phyloP scores from a whole-genome alignment of 1,284 basidiomycete genomes.

The Cutaneotrichosporon sp. region DNA sequence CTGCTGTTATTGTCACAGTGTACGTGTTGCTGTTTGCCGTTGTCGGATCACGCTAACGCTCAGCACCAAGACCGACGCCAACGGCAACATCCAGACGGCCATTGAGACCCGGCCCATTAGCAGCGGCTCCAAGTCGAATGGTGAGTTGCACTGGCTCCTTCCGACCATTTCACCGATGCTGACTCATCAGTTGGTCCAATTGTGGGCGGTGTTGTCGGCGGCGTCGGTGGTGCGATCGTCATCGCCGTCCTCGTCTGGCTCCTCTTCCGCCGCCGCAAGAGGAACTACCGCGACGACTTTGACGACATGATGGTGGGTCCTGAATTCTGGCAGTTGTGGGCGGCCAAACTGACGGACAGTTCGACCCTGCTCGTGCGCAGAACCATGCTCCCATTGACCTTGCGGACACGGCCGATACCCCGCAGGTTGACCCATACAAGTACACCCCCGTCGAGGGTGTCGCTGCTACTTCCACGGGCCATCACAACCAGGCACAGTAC shows the following conservation, averaged over 20 bases:
- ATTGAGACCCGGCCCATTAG: not conserved
- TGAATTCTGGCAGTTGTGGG: not conserved
- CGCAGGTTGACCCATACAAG: conserved; percentile 48
- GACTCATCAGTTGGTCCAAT: conserved; percentile 40
- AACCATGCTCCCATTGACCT: conserved; percentile 48
- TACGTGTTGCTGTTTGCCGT: not conserved
- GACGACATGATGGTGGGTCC: conserved; percentile 52
- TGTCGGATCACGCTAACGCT: not conserved
- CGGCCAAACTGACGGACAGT: conserved; percentile 30
- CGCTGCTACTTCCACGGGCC: conserved; percentile 25
- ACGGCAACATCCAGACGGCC: not conserved
- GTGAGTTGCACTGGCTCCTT: not conserved
- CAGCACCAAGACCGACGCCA: conserved; percentile 7
- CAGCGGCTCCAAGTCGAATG: not conserved
- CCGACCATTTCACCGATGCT: conserved; percentile 25
- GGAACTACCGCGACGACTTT: conserved; percentile 47
- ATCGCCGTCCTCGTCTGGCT: conserved; percentile 44
- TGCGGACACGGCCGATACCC: conserved; percentile 30
- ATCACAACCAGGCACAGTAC: not conserved
- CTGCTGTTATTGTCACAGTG: not conserved
- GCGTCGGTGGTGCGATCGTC: conserved; percentile 45
- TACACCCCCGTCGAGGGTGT: conserved; percentile 30
- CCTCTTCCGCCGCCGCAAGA: conserved; percentile 37
- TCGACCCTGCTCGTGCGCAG: conserved; percentile 44
- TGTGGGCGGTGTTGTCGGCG: conserved; percentile 51